phyloP scores from a whole-genome alignment of 257 asterid species.

The Solanum phureja region DNA sequence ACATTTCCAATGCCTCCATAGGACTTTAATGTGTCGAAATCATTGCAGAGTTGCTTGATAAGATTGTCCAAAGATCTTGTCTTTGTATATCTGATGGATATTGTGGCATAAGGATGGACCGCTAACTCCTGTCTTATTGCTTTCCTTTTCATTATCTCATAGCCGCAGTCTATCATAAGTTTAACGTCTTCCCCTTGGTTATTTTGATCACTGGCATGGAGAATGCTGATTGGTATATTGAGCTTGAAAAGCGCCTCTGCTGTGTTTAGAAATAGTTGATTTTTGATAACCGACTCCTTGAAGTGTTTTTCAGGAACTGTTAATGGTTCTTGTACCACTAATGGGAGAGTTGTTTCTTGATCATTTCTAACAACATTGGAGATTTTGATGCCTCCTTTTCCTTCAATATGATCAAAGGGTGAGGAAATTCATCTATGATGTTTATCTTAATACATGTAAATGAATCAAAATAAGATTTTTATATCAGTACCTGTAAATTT shows the following conservation, averaged over 20 bases:
- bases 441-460: not conserved
- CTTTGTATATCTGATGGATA: conserved; percentile 5
- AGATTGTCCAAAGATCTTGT: conserved; percentile 51
- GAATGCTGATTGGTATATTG: conserved; percentile 55
- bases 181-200: conserved; percentile 26
- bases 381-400: conserved; percentile 7
- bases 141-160: conserved; percentile 68
- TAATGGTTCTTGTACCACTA: conserved; percentile 21
- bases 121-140: conserved; percentile 48
- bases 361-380: not conserved
- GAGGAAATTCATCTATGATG: not conserved
- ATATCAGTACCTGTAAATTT: not conserved
- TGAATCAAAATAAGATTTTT: not conserved
- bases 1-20: conserved; percentile 17
- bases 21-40: conserved; percentile 42
- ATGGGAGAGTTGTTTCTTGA: not conserved
- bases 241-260: conserved; percentile 89
- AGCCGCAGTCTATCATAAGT: conserved; percentile 51
- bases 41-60: conserved; percentile 55
- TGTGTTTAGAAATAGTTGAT: conserved; percentile 53
- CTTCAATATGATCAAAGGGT: conserved; percentile 6
- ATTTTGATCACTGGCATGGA: conserved; percentile 36
- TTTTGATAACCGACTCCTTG: conserved; percentile 52
- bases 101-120: conserved; percentile 23
- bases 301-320: conserved; percentile 68